Base-by-base conservation (phyloP, 2,329 filamentous ascomycete species). In the Colletotrichum plurivorum region DNA sequence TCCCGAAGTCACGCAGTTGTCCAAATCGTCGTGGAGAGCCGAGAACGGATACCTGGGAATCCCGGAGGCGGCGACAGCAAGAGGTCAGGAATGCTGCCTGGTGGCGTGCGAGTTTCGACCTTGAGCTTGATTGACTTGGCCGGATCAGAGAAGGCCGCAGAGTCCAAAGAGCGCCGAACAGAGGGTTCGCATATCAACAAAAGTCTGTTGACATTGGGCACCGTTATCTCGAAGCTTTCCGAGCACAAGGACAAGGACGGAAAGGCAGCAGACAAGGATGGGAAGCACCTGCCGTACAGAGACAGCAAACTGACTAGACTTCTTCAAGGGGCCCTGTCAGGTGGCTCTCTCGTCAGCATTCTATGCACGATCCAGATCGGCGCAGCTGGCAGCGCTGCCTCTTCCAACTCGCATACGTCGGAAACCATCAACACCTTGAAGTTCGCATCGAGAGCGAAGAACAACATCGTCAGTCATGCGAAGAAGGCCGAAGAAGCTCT, bases 181-280 rank as follows among this genome's bases (percentile, higher is more conserved):
- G 96, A 99, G 81, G 96, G 96, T 71, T 95, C 95, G 13, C 96
- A 99, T 78, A 99, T 99, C 83, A 99, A 99, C 85, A 98, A 98
- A 83, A 98, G 94, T 79, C 83, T 99, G 76, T 89, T 99, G 67
- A 99, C 96, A 0, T 85, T 99, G 3, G 96, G 96, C 59, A 99
- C 94, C 1, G 96, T 99, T 75, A 98, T 99, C 78, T 93, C 94
- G 12, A 93, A 93, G 72, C 85, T 99, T n/a, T 97, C 95, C 1
- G 94, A 94, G 63, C 90, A 92, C 76, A 97, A 97, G 77, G 93
- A 97, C 49, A 95, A 94, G 79, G 88, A 93, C 66, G 88, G 87
- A 60, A 93, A 92, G 76, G 84, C 86, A 6, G 86, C 82, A 16
- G 94, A 97, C 75, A 95, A 94, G 76, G 93, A 97, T 73, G 92